These are phyloP conservation scores for Hanseniaspora sp. DNA, from an alignment of 1,139 yeast species.

Conservation along the genomic window DNA sequence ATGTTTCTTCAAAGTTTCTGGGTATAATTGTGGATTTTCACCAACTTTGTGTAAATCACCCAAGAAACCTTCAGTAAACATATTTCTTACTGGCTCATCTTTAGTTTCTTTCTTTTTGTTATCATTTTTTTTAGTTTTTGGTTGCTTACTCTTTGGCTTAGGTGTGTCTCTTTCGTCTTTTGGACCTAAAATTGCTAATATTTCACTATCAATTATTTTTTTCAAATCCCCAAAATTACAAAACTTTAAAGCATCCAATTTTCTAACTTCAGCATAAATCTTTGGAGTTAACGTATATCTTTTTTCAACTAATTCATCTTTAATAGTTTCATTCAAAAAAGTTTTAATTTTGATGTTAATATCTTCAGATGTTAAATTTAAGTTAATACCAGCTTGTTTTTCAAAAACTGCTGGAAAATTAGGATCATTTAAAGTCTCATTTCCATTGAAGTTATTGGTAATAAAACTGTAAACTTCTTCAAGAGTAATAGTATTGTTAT, in stretches of 20 bases:
- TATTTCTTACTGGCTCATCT: slow-evolving; percentile 46
- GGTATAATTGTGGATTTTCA: slow-evolving; percentile 80
- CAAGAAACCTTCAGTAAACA: slow-evolving; percentile 91
- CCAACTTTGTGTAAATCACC: slow-evolving; percentile 95
- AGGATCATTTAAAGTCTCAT: slow-evolving; percentile 27
- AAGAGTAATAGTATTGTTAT: slow-evolving; percentile 49
- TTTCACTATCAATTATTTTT: slow-evolving; percentile 69
- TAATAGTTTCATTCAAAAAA: slow-evolving; percentile 48
- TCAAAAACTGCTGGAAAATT: slow-evolving; percentile 40
- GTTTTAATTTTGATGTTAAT: slow-evolving; percentile 47
- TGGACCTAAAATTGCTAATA: slow-evolving; percentile 69
- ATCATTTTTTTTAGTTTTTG: slow-evolving; percentile 17
- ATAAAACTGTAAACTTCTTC: slow-evolving; percentile 72
- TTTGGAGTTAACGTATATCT: slow-evolving; percentile 71
- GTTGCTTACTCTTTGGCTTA: slow-evolving; percentile 23
- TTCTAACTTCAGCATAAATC: slow-evolving; percentile 65
- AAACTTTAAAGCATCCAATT: slow-evolving; percentile 71
- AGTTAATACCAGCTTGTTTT: slow-evolving; percentile 68
- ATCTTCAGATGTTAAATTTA: slow-evolving; percentile 54
- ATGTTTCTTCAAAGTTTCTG: slow-evolving; percentile 74
- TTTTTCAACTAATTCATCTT: slow-evolving; percentile 46
- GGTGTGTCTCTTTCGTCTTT: slow-evolving; percentile 84
- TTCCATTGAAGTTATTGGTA: slow-evolving; percentile 33
- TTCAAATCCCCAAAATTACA: slow-evolving; percentile 80
- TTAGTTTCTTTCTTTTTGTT: slow-evolving; percentile 27